These are phyloP conservation scores for Fusarium tanahbumbuense DNA, from an alignment of 2,329 filamentous ascomycete genomes.

Conservation along the genomic window DNA sequence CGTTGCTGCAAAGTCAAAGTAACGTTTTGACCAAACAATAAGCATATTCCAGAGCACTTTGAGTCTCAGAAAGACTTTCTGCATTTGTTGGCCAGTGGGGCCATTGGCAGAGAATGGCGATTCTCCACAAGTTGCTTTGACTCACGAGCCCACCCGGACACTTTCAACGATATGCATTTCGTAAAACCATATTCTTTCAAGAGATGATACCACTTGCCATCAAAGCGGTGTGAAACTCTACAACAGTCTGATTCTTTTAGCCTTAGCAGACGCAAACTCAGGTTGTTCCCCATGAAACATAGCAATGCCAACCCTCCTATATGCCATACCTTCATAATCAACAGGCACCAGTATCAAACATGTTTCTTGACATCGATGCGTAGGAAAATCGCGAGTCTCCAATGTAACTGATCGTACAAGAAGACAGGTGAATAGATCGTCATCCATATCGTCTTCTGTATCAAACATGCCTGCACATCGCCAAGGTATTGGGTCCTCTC, in stretches of 20 bases:
- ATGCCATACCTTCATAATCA: not conserved
- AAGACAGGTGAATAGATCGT: constrained; percentile 5
- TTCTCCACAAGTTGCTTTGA: not conserved
- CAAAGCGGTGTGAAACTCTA: not conserved
- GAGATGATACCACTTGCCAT: too few species aligned
- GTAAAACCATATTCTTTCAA: not conserved
- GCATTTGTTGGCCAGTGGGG: too few species aligned
- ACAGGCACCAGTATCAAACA: not conserved
- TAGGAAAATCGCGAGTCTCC: too few species aligned
- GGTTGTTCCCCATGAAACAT: not conserved
- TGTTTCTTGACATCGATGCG: not conserved
- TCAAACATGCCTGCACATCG: constrained; percentile 11
- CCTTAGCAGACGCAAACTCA: not conserved
- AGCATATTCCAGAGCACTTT: rapidly evolving
- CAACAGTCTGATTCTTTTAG: not conserved
- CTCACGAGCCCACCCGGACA: not conserved
- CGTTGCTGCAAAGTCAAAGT: not conserved
- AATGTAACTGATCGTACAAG: not conserved
- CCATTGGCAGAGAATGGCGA: not conserved
- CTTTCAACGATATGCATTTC: rapidly evolving
- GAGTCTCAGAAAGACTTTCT: not conserved
- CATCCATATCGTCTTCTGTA: not conserved
- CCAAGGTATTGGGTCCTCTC: not conserved
- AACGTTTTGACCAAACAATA: not conserved
- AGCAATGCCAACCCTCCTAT: not conserved